Conservation (phyloP, 441 rosid species). For the Melianthus villosus region DNA sequence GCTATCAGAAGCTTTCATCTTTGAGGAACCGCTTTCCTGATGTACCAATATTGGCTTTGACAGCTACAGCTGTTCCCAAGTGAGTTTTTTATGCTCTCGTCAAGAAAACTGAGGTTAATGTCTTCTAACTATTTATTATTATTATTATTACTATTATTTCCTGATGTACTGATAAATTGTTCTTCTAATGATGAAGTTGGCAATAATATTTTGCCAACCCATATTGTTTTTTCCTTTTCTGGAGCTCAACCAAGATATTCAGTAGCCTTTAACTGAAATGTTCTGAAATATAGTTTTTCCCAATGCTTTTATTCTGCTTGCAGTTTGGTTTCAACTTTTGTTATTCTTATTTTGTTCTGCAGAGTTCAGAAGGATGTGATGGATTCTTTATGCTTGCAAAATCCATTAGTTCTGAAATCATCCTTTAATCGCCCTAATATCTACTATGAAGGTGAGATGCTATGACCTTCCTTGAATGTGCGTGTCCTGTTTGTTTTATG, state of each 20-base stretch:
- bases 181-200: too few species aligned
- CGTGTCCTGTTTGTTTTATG: conserved; percentile 1
- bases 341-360: conserved; percentile 15
- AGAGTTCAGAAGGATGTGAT: conserved; percentile 89
- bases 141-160: not conserved
- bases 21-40: conserved; percentile 51
- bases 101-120: too few species aligned
- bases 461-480: conserved; percentile 8
- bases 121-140: not conserved
- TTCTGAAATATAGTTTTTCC: too few species aligned
- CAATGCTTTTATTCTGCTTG: too few species aligned
- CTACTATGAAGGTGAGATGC: conserved; percentile 60
- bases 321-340: not conserved
- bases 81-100: too few species aligned
- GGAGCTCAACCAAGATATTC: too few species aligned
- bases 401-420: conserved; percentile 68
- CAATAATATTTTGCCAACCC: too few species aligned
- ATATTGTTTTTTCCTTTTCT: too few species aligned
- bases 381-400: conserved; percentile 53
- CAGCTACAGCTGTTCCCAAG: conserved; percentile 95
- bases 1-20: conserved; percentile 73
- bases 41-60: conserved; percentile 73
- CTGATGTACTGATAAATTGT: not conserved
- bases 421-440: conserved; percentile 92
- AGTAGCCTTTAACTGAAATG: too few species aligned